Base-by-base conservation (phyloP, 805 yeast species). In the Candida palmyrensis region DNA sequence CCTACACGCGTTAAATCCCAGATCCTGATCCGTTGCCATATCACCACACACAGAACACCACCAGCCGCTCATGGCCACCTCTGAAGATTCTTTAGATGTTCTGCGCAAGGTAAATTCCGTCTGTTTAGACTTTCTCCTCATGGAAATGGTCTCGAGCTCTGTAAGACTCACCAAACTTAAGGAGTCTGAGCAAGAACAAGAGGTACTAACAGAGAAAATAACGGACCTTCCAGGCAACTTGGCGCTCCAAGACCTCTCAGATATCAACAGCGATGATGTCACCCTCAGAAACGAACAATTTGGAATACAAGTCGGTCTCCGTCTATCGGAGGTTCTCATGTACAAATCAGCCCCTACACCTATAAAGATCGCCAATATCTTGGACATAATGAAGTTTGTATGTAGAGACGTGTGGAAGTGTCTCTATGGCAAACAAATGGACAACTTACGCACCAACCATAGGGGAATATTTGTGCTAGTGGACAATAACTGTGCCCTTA, bases 321-420 rank as follows among this genome's bases (percentile, higher is more conserved):
- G 73, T 39, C 60, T 71, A 29, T 68, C 74, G 27, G 73, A 74
- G 27, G 62, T 72, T 11, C 60, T 71, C 36, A 54, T 75, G 42
- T 66, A 65, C 41, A 57, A 56, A 32, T 20, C 47, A 11, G 20
- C 54, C 55, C 32, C 57, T 57, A 43, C 49, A 66, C 48, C 48
- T 62, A 31, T 53, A 44, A 49, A 75, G 53, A 55, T 79, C 50
- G 67, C 63, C 14, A 89, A 84, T 40, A 68, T 83, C 9, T 58
- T 90, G 24, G 89, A 85, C 43, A 73, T 90, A 25, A 85, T 92
- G 86, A 90, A 90, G 58, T 88, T 86, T 53, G 75, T 92, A 4
- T 89, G 97, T 53, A 73, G 95, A 29, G 97, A 89, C 45, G 82
- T 89, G 18, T 92, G 97, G 97, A 78, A 75, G 45, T 60, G 72